Conservation (phyloP, 2,329 filamentous ascomycete genomes). For the Thielaviopsis cerberus region DNA sequence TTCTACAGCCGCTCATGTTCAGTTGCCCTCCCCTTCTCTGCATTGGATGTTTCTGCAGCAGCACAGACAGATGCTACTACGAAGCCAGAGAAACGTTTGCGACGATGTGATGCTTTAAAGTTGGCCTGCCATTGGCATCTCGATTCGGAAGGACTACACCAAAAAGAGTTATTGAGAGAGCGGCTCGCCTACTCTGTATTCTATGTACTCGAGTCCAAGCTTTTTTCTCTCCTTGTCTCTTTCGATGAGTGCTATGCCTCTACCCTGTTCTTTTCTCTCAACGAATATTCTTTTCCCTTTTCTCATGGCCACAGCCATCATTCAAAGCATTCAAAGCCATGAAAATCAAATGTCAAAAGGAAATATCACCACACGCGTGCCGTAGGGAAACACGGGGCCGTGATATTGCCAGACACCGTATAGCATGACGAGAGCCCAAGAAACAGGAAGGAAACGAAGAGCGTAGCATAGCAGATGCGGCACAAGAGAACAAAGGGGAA, state of each 20-base stretch:
- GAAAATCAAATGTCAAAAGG: neutral
- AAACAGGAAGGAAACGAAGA: neutral
- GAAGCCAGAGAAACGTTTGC: neutral
- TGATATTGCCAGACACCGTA: neutral
- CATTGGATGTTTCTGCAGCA: neutral
- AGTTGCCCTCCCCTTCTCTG: neutral
- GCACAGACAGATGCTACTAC: neutral
- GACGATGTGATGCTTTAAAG: neutral
- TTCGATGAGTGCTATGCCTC: too few species aligned
- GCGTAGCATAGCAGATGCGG: neutral
- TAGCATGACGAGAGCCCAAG: neutral
- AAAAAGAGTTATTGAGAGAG: neutral
- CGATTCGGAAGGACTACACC: neutral
- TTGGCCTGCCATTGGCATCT: neutral
- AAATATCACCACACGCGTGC: neutral
- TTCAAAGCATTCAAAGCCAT: neutral
- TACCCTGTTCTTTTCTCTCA: neutral
- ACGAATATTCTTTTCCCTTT: neutral
- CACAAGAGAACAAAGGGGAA: neutral
- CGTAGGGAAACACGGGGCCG: neutral
- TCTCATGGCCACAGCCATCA: too few species aligned
- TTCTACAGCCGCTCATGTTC: neutral
- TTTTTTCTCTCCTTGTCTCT: neutral
- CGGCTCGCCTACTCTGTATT: neutral
- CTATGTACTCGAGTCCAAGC: neutral